phyloP scores from a whole-genome alignment of 805 yeast species.

The Metschnikowia aberdeeniae region DNA sequence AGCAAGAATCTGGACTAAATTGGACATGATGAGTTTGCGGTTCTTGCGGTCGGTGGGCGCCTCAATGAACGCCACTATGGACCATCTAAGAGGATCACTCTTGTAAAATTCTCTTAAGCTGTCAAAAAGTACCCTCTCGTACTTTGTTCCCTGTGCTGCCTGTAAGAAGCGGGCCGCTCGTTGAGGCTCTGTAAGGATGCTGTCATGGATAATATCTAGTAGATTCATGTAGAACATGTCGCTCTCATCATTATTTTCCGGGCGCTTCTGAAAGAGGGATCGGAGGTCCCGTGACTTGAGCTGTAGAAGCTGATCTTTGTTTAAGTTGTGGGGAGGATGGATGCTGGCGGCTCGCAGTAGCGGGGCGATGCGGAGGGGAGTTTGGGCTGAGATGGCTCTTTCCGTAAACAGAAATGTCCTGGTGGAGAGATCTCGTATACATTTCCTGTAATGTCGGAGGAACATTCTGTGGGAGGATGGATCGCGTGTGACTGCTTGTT shows the following conservation, averaged over 20 bases:
- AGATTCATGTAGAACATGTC: slow-evolving; percentile 28
- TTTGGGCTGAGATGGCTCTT: neutral
- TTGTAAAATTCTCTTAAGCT: slow-evolving; percentile 17
- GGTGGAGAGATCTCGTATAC: neutral
- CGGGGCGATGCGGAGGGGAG: slow-evolving; percentile 4
- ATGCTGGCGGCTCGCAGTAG: slow-evolving; percentile 24
- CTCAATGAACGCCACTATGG: slow-evolving; percentile 26
- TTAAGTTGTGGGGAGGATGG: slow-evolving; percentile 32
- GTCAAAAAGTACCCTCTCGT: slow-evolving; percentile 16
- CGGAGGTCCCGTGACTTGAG: slow-evolving; percentile 22
- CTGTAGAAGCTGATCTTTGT: slow-evolving; percentile 22
- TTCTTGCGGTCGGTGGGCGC: slow-evolving; percentile 20
- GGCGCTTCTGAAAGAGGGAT: slow-evolving; percentile 26
- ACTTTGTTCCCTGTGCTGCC: slow-evolving; percentile 18
- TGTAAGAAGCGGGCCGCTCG: slow-evolving; percentile 19
- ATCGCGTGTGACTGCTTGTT: no score
- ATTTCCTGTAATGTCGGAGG: neutral
- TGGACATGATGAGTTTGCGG: slow-evolving; percentile 15
- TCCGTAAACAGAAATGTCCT: neutral
- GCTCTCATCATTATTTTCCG: slow-evolving; percentile 21
- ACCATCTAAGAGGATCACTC: slow-evolving; percentile 21
- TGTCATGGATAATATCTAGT: slow-evolving; percentile 27
- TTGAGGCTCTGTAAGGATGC: slow-evolving; percentile 24
- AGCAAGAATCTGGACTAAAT: slow-evolving; percentile 14
- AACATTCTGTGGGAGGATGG: neutral